Conservation (phyloP, 352 stramenopile genomes). For the Phytophthora pini region DNA sequence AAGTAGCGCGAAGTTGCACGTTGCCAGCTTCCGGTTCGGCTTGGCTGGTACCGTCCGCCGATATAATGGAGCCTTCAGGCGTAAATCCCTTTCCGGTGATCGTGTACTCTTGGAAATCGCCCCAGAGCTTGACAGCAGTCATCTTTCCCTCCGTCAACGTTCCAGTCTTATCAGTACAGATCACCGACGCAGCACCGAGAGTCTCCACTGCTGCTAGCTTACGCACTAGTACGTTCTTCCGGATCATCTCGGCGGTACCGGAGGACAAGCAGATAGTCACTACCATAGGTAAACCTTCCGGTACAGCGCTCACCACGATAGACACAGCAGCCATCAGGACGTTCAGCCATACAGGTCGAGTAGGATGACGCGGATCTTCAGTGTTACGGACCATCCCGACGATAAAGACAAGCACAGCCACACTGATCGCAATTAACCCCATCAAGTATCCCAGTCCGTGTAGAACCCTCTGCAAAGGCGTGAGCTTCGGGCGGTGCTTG, state of each 20-base stretch:
- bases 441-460: constrained; percentile 95
- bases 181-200: constrained; percentile 92
- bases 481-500: constrained; percentile 78
- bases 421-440: constrained; percentile 84
- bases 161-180: constrained; percentile 95
- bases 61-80: constrained; percentile 58
- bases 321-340: constrained; percentile 96
- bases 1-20: constrained; percentile 60
- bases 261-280: constrained; percentile 83
- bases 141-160: constrained; percentile 93
- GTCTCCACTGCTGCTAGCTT: constrained; percentile 87
- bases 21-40: constrained; percentile 45
- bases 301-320: constrained; percentile 77
- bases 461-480: constrained; percentile 92
- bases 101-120: constrained; percentile 69
- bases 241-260: constrained; percentile 76
- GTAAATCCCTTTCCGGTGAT: constrained; percentile 76
- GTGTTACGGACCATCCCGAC: constrained; percentile 78
- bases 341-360: constrained; percentile 87
- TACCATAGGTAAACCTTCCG: constrained; percentile 82
- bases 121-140: constrained; percentile 81
- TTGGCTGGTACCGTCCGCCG: constrained; percentile 51
- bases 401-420: constrained; percentile 90
- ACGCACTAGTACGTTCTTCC: constrained; percentile 83
- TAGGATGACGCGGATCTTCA: constrained; percentile 63